Conservation (phyloP, 2,329 filamentous ascomycete genomes). For the Pezizomycotina sp. region DNA sequence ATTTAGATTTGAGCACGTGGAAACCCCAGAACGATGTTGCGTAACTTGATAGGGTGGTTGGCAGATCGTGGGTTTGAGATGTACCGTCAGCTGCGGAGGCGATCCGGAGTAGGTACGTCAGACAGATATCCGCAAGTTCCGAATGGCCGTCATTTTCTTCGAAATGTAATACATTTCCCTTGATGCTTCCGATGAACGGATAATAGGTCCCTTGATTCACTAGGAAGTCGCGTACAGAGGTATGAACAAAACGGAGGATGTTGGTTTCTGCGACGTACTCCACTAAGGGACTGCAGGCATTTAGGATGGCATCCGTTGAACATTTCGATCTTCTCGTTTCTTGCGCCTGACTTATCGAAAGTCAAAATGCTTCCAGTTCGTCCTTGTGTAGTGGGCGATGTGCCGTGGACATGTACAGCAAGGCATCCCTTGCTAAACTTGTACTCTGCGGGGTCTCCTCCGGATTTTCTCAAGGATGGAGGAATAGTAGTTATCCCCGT, state of each 20-base stretch:
- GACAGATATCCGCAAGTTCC: constrained; percentile 5
- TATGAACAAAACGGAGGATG: constrained; percentile 7
- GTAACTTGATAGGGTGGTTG: constrained; percentile 2
- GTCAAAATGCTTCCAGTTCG: constrained; percentile 9
- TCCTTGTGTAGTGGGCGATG: constrained; percentile 8
- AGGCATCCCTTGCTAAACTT: constrained; percentile 3
- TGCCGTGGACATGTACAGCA: constrained; percentile 10
- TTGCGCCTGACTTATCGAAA: no score
- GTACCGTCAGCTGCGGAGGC: not conserved
- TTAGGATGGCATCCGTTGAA: constrained; percentile 2
- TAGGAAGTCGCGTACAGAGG: constrained; percentile 9
- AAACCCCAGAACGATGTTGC: constrained; percentile 10
- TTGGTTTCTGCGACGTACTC: constrained; percentile 4
- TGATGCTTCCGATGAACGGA: constrained; percentile 3
- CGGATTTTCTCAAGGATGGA: constrained; percentile 4
- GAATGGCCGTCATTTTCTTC: constrained; percentile 7
- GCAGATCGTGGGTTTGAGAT: no score
- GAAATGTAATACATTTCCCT: no score
- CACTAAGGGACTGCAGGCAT: constrained; percentile 8
- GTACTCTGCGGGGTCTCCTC: not conserved
- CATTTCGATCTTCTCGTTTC: not conserved
- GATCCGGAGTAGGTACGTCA: constrained; percentile 7
- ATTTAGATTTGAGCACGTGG: constrained; percentile 6
- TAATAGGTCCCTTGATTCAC: constrained; percentile 5
- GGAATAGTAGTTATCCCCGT: constrained; percentile 3